Percentiles rank a stretch among this genome's conserved stretches.
These are phyloP conservation scores for Arctium lappa DNA, from an alignment of 129 eudicot genomes.

Conservation along the genomic window DNA sequence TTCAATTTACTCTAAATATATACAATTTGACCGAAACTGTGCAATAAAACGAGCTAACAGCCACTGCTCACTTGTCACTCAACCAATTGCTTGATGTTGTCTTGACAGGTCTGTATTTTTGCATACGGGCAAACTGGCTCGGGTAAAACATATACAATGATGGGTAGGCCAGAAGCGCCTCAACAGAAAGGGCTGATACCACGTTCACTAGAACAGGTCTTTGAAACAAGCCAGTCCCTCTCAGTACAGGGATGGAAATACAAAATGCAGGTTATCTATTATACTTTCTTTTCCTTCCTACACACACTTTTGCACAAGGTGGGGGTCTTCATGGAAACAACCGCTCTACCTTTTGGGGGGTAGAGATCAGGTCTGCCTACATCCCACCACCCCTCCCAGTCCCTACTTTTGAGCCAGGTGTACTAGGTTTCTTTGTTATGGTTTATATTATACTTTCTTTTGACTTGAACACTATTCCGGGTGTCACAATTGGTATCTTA, in stretches of 20 bases:
- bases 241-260: constrained; percentile 61
- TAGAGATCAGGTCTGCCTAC: too few species aligned
- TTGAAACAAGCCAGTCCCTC: constrained; percentile 54
- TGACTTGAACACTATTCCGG: too few species aligned
- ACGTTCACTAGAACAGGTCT: constrained; percentile 59
- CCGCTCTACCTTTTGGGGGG: too few species aligned
- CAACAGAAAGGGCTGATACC: constrained; percentile 58
- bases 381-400: too few species aligned
- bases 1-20: too few species aligned
- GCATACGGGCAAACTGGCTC: constrained; percentile 82
- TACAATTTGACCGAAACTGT: too few species aligned
- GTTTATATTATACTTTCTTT: too few species aligned
- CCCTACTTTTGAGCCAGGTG: too few species aligned
- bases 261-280: constrained; percentile 48
- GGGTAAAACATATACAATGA: constrained; percentile 66
- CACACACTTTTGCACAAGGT: neutral
- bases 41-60: too few species aligned
- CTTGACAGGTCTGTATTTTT: constrained; percentile 56
- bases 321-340: too few species aligned
- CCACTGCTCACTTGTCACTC: too few species aligned
- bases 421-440: too few species aligned
- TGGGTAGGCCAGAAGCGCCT: constrained; percentile 58
- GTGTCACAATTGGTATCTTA: neutral
- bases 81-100: neutral
- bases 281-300: neutral